phyloP scores from a whole-genome alignment of 2,329 filamentous ascomycete genomes.

The Tolypocladium endophyticum region DNA sequence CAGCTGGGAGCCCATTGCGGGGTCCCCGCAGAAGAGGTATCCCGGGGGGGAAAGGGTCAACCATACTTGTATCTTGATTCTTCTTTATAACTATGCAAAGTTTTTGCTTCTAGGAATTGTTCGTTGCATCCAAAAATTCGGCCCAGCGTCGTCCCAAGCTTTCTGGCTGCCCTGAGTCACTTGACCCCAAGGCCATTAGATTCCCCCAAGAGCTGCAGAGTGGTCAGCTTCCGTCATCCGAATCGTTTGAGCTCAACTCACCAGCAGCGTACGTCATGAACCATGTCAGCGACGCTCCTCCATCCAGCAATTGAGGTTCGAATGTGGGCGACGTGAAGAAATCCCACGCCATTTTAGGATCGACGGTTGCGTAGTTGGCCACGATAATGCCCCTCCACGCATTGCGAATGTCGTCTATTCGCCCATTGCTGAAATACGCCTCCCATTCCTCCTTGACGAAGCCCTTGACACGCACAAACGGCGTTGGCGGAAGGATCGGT shows the following conservation, averaged over 20 bases:
- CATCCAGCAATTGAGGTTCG: slow-evolving; percentile 61
- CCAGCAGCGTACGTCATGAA: slow-evolving; percentile 72
- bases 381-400: slow-evolving; percentile 83
- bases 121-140: background rate
- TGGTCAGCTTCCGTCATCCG: background rate
- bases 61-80: background rate
- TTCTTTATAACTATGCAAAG: background rate
- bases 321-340: slow-evolving; percentile 65
- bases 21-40: background rate
- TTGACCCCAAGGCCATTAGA: background rate
- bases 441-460: slow-evolving; percentile 83
- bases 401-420: slow-evolving; percentile 53
- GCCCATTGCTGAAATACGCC: slow-evolving; percentile 59
- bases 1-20: background rate
- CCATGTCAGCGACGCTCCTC: slow-evolving; percentile 76
- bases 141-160: background rate
- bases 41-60: background rate
- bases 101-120: background rate
- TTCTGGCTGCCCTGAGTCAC: background rate
- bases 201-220: slow-evolving; percentile 2
- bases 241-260: slow-evolving; percentile 26
- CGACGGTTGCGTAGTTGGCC: slow-evolving; percentile 69
- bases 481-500: slow-evolving; percentile 58
- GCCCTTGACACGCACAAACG: slow-evolving; percentile 51
- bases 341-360: slow-evolving; percentile 57